Percentiles rank a stretch among this genome's conserved stretches.
Evolutionary conservation across 1,139 yeast genomes (phyloP).

Genomic region (Lodderomyces beijingensis): DNA sequence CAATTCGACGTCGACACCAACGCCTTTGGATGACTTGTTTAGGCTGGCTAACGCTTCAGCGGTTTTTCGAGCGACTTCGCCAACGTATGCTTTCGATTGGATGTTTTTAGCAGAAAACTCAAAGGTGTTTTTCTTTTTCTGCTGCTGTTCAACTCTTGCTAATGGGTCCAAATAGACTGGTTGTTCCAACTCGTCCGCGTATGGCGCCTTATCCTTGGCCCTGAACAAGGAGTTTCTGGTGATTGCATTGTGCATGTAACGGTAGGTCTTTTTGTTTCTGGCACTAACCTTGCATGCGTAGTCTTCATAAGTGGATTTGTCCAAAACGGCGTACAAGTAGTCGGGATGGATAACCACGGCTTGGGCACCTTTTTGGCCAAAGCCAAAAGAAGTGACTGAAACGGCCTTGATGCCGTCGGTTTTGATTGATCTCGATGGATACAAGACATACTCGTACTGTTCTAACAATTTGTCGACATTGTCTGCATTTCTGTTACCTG

Average conservation of each 20-base stretch:
- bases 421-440: constrained; percentile 89
- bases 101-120: constrained; percentile 42
- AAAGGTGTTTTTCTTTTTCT: constrained; percentile 44
- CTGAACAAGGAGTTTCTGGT: constrained; percentile 88
- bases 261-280: constrained; percentile 87
- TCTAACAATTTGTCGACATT: constrained; percentile 82
- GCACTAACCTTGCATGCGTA: constrained; percentile 69
- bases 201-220: constrained; percentile 92
- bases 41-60: constrained; percentile 46
- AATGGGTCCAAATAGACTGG: constrained; percentile 93
- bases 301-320: constrained; percentile 60
- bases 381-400: constrained; percentile 95
- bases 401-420: constrained; percentile 98
- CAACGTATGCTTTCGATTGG: constrained; percentile 34
- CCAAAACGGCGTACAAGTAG: constrained; percentile 82
- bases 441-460: constrained; percentile 81
- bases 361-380: constrained; percentile 99
- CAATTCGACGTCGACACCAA: constrained; percentile 96
- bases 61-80: constrained; percentile 38
- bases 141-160: constrained; percentile 70
- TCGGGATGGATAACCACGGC: constrained; percentile 91
- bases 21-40: constrained; percentile 58
- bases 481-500: constrained; percentile 99
- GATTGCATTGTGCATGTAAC: constrained; percentile 95
- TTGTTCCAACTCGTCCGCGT: constrained; percentile 80